phyloP scores from a whole-genome alignment of 345 rosid genomes.

The Lumnitzera racemosa region DNA sequence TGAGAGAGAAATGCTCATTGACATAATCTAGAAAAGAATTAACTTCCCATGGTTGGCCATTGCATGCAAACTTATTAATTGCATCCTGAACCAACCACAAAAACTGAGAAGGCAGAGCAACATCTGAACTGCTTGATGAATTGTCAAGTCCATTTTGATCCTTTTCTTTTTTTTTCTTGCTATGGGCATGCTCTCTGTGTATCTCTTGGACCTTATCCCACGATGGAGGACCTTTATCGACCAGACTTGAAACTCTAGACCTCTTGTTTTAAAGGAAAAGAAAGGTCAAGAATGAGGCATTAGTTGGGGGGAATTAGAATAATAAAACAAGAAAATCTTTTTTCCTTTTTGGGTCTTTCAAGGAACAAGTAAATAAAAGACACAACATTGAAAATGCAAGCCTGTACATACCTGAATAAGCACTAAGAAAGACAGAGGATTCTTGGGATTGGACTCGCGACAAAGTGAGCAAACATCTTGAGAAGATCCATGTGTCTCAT shows the following conservation, averaged over 20 bases:
- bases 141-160: conserved; percentile 24
- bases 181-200: conserved; percentile 25
- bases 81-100: conserved; percentile 39
- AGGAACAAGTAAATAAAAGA: too few relatives aligned
- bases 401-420: conserved; percentile 71
- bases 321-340: too few relatives aligned
- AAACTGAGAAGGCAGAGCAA: conserved; percentile 30
- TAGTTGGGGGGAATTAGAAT: background rate
- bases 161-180: conserved; percentile 19
- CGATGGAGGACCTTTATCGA: conserved; percentile 58
- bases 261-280: conserved; percentile 39
- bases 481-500: conserved; percentile 29
- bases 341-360: too few relatives aligned
- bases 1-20: conserved; percentile 37
- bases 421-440: conserved; percentile 73
- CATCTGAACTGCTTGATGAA: conserved; percentile 27
- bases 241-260: conserved; percentile 80
- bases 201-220: conserved; percentile 49
- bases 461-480: conserved; percentile 87
- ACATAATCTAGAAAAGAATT: conserved; percentile 47
- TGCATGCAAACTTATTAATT: conserved; percentile 27
- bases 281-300: background rate
- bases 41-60: conserved; percentile 37
- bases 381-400: conserved; percentile 8
- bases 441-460: conserved; percentile 64